Evolutionary conservation across 164 flowering plant species (phyloP).

Genomic region (Piper longum): DNA sequence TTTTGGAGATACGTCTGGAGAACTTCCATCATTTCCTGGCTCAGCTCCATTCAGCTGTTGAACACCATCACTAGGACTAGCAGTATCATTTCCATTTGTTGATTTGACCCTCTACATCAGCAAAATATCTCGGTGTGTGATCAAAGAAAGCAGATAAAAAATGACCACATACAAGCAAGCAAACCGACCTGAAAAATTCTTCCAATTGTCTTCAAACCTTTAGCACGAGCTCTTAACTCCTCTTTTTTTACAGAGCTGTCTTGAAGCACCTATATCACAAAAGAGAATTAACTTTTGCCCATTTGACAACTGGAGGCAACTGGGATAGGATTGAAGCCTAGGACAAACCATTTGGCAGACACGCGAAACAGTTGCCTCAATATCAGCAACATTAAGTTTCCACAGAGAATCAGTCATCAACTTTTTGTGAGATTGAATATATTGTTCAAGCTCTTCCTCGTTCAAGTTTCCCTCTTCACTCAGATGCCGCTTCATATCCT

Average conservation of each 20-base stretch:
- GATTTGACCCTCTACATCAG: no score
- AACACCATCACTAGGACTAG: no score
- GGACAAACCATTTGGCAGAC: conserved; percentile 86
- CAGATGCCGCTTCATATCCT: conserved; percentile 90
- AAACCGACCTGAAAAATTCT: conserved; percentile 73
- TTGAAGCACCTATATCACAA: conserved; percentile 70
- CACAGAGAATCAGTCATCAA: conserved; percentile 89
- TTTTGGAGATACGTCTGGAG: no score
- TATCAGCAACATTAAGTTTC: conserved; percentile 98
- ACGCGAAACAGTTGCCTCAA: conserved; percentile 90
- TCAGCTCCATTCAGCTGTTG: no score
- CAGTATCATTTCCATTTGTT: no score
- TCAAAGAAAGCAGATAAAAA: no score
- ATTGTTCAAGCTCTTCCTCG: conserved; percentile 83
- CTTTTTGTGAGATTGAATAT: conserved; percentile 76
- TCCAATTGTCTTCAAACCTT: conserved; percentile 84
- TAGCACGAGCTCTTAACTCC: conserved; percentile 83
- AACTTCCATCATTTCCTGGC: no score
- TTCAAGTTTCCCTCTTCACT: conserved; percentile 85
- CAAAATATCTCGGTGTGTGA: no score
- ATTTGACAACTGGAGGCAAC: not conserved
- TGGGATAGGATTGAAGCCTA: conserved; percentile 1
- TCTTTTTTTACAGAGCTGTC: conserved; percentile 69
- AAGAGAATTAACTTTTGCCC: not conserved
- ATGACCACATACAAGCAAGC: not conserved